These are phyloP conservation scores for Thalassiosira hispida DNA, from an alignment of 352 stramenopile species.

Conservation along the genomic window DNA sequence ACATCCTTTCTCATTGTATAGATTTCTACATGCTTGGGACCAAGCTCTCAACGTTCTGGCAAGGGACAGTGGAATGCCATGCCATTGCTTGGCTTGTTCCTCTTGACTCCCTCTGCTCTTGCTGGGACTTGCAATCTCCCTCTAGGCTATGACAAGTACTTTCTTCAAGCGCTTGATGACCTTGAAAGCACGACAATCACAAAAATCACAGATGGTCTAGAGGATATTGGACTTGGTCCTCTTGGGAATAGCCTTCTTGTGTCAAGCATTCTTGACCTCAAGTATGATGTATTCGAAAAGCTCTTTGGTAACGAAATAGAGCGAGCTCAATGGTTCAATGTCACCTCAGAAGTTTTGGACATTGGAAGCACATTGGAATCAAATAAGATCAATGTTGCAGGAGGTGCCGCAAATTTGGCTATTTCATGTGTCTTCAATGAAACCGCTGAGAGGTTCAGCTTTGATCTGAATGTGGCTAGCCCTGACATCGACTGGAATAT, in stretches of 20 bases:
- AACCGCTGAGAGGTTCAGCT: background rate
- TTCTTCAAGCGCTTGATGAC: background rate
- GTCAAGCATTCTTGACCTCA: background rate
- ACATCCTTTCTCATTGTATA: too few relatives aligned
- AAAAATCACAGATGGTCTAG: background rate
- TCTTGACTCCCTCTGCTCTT: background rate
- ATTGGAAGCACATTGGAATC: background rate
- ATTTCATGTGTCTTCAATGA: background rate
- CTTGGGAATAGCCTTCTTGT: background rate
- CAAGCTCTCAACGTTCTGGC: too few relatives aligned
- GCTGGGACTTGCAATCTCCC: background rate
- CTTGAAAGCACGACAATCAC: background rate
- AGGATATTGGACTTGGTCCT: background rate
- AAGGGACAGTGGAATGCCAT: too few relatives aligned
- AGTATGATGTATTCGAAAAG: background rate
- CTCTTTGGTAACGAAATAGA: background rate
- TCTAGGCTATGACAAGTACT: background rate
- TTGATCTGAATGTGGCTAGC: background rate
- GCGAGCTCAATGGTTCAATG: background rate
- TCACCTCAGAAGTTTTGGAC: background rate
- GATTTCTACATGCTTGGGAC: too few relatives aligned
- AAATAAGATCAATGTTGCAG: background rate
- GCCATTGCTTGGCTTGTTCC: too few relatives aligned
- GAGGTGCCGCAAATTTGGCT: background rate
- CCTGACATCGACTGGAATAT: background rate